These are phyloP conservation scores for Aspergillus heteromorphus DNA, from an alignment of 495 filamentous ascomycete species.

Conservation along the genomic window DNA sequence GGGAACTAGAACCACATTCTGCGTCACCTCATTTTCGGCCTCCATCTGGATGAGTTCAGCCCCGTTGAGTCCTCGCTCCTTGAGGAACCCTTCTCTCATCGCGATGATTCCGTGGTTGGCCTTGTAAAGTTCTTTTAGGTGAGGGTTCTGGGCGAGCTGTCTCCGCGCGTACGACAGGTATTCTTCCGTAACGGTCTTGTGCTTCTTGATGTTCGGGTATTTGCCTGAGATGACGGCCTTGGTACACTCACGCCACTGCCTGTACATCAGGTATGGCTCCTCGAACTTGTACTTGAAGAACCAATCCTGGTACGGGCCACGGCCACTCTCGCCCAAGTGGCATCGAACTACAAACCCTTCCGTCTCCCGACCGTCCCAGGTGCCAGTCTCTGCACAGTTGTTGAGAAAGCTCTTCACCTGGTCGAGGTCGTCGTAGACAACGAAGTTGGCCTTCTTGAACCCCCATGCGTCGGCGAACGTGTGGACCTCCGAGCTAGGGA, in stretches of 20 bases:
- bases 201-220: constrained; percentile 73
- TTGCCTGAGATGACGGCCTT: constrained; percentile 79
- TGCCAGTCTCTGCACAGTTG: constrained; percentile 73
- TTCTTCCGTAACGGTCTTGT: constrained; percentile 82
- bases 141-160: constrained; percentile 60
- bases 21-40: constrained; percentile 44
- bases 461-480: constrained; percentile 90
- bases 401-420: constrained; percentile 76
- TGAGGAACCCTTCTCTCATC: constrained; percentile 80
- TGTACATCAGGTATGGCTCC: constrained; percentile 96
- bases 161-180: constrained; percentile 78
- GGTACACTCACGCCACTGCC: constrained; percentile 96
- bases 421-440: constrained; percentile 67
- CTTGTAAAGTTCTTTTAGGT: constrained; percentile 61
- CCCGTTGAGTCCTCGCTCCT: constrained; percentile 74
- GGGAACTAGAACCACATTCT: constrained; percentile 72
- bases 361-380: constrained; percentile 84
- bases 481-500: constrained; percentile 71
- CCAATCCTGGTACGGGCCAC: constrained; percentile 68
- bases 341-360: constrained; percentile 97
- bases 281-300: constrained; percentile 99
- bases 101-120: constrained; percentile 95
- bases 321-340: constrained; percentile 51
- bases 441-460: constrained; percentile 80
- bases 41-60: constrained; percentile 74